Evolutionary conservation across 495 filamentous ascomycete genomes (phyloP).

Genomic region (Oleoguttula mirabilis): DNA sequence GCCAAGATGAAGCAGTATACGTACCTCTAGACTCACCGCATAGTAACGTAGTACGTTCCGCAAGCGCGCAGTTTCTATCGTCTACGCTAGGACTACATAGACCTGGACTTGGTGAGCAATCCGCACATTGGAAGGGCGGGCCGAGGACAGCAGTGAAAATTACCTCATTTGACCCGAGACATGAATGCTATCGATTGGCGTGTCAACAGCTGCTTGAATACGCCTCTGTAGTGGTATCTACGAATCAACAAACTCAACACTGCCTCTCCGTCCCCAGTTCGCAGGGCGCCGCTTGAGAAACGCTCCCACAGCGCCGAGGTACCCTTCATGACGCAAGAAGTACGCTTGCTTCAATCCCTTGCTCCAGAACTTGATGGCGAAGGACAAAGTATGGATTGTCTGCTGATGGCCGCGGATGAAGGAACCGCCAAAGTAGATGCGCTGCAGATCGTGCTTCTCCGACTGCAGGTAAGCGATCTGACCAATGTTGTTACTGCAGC

Average conservation of each 20-base stretch:
- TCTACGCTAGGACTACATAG: too few species aligned
- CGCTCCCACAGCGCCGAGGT: conserved; percentile 89
- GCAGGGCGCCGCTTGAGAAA: conserved; percentile 82
- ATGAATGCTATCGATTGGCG: too few species aligned
- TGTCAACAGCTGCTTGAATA: too few species aligned
- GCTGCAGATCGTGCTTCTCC: conserved; percentile 75
- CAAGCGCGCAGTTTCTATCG: too few species aligned
- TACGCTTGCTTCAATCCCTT: conserved; percentile 89
- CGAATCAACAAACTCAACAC: conserved; percentile 35
- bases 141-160: too few species aligned
- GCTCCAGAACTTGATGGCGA: conserved; percentile 95
- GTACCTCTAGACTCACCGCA: too few species aligned
- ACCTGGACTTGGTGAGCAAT: too few species aligned
- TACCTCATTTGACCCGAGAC: too few species aligned
- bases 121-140: too few species aligned
- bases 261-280: conserved; percentile 84
- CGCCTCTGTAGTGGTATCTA: too few species aligned
- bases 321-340: conserved; percentile 91
- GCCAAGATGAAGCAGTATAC: too few species aligned
- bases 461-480: conserved; percentile 94
- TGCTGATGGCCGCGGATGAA: conserved; percentile 95
- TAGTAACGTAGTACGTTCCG: too few species aligned
- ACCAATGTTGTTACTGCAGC: conserved; percentile 83
- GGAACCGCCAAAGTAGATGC: conserved; percentile 94
- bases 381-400: conserved; percentile 92